These are phyloP conservation scores for Heracleum sosnowskyi DNA, from an alignment of 129 eudicot genomes.

Conservation along the genomic window DNA sequence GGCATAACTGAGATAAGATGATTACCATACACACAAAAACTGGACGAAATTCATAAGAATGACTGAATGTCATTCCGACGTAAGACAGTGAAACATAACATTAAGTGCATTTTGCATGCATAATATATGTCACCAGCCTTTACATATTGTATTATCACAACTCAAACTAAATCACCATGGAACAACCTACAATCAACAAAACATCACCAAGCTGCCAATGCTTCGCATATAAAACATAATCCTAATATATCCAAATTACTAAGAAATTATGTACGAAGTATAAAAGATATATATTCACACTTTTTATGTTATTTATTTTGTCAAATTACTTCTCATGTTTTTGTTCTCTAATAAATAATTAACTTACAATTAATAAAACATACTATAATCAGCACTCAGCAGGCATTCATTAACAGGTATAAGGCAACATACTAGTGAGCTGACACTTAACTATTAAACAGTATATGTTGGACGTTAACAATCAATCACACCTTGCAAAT, in stretches of 20 bases:
- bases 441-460: background rate
- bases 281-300: background rate
- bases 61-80: background rate
- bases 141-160: background rate
- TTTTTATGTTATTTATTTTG: background rate
- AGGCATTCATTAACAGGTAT: background rate
- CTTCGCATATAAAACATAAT: background rate
- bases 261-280: background rate
- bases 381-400: background rate
- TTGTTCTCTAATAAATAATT: background rate
- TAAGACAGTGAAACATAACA: background rate
- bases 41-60: background rate
- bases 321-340: background rate
- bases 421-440: background rate
- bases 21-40: background rate
- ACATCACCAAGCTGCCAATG: background rate
- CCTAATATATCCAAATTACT: background rate
- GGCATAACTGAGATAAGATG: background rate
- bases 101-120: background rate
- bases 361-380: background rate
- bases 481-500: background rate
- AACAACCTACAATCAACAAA: background rate
- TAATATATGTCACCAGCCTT: background rate
- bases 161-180: background rate
- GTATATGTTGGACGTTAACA: background rate